A percentile compares a stretch with the other conserved stretches of the same genome.
Conservation (phyloP, 2,329 filamentous ascomycete genomes). For the Helotiales sp. region DNA sequence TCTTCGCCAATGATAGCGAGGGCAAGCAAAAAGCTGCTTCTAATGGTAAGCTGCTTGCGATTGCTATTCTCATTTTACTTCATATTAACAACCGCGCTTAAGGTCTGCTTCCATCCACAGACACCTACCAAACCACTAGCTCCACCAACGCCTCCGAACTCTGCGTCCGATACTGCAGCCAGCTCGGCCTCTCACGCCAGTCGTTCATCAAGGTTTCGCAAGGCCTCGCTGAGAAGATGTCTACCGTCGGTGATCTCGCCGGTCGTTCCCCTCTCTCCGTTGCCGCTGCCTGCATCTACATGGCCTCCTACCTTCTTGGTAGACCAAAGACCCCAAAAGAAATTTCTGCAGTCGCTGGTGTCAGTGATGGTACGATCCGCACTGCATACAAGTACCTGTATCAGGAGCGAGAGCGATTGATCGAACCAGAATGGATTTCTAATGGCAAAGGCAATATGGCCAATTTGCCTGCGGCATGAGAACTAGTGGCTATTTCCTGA, state of each 20-base stretch:
- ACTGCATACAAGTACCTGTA: slow-evolving; percentile 93
- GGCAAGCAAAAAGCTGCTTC: slow-evolving; percentile 57
- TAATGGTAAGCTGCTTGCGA: slow-evolving; percentile 54
- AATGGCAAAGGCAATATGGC: slow-evolving; percentile 73
- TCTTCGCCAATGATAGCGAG: slow-evolving; percentile 75
- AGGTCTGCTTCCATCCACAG: slow-evolving; percentile 43
- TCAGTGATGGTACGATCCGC: slow-evolving; percentile 96
- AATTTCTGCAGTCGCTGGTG: slow-evolving; percentile 82
- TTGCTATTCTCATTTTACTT: slow-evolving; percentile 31
- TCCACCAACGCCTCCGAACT: slow-evolving; percentile 84
- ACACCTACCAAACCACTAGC: slow-evolving; percentile 73
- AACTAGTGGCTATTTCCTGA: too few species aligned
- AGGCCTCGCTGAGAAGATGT: slow-evolving; percentile 78
- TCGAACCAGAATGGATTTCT: slow-evolving; percentile 76
- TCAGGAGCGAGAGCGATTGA: slow-evolving; percentile 71
- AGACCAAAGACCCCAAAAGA: slow-evolving; percentile 81
- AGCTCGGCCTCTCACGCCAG: slow-evolving; percentile 74
- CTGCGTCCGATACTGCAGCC: slow-evolving; percentile 86
- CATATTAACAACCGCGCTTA: slow-evolving; percentile 40
- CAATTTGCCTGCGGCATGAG: slow-evolving; percentile 65
- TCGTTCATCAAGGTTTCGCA: slow-evolving; percentile 80
- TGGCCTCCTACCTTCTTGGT: slow-evolving; percentile 86
- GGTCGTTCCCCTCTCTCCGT: slow-evolving; percentile 93
- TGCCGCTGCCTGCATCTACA: slow-evolving; percentile 95
- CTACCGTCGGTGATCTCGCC: slow-evolving; percentile 75